phyloP scores from a whole-genome alignment of 2,329 filamentous ascomycete species.

The Fusarium euwallaceae region DNA sequence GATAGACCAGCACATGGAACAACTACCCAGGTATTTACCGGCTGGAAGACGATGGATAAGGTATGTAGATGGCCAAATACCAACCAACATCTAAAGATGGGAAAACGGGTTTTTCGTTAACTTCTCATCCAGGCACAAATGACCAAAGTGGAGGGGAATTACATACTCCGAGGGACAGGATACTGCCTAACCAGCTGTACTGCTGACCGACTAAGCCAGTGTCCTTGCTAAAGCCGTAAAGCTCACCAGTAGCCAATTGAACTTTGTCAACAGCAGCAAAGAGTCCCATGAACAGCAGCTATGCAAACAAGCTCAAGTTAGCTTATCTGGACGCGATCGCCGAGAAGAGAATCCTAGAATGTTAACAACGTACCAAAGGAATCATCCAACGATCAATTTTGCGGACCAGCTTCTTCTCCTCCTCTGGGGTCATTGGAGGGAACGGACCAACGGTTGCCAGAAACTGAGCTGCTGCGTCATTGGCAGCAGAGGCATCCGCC shows the following conservation, averaged over 20 bases:
- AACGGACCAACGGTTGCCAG: background rate
- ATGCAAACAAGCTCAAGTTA: background rate
- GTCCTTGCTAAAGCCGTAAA: slow-evolving; percentile 41
- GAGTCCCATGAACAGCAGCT: slow-evolving; percentile 8
- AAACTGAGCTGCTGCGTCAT: background rate
- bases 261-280: slow-evolving; percentile 47
- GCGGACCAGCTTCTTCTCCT: slow-evolving; percentile 29
- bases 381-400: slow-evolving; percentile 39
- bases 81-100: background rate
- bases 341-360: background rate
- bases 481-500: background rate
- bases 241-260: slow-evolving; percentile 45
- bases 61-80: slow-evolving; percentile 6
- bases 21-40: slow-evolving; percentile 16
- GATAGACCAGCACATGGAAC: slow-evolving; percentile 31
- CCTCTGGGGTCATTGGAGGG: slow-evolving; percentile 34
- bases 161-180: slow-evolving; percentile 36
- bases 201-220: slow-evolving; percentile 34
- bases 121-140: background rate
- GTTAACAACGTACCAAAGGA: slow-evolving; percentile 10
- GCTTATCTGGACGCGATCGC: background rate
- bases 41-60: slow-evolving; percentile 30
- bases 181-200: slow-evolving; percentile 38
- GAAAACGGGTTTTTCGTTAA: background rate
- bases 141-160: background rate